Conservation (phyloP, 768 basidiomycete species). For the Podaxis rugospora region DNA sequence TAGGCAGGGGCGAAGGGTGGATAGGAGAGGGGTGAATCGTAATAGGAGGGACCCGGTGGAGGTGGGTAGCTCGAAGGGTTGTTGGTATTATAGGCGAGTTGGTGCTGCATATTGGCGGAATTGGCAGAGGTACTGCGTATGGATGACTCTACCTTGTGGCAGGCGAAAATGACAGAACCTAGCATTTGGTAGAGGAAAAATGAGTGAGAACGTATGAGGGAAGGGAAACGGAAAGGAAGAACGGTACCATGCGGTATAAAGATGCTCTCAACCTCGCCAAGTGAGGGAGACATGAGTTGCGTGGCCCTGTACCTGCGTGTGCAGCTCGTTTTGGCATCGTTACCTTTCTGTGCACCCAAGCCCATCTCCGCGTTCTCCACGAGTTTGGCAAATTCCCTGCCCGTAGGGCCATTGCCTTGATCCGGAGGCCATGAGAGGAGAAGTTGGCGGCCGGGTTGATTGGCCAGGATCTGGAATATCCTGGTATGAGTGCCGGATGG, state of each 20-base stretch:
- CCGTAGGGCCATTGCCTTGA: constrained; percentile 37
- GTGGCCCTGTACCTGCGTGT: constrained; percentile 78
- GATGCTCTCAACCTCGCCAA: constrained; percentile 75
- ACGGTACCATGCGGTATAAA: constrained; percentile 84
- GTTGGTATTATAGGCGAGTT: constrained; percentile 35
- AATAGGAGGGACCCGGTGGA: constrained; percentile 30
- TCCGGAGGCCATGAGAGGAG: constrained; percentile 80
- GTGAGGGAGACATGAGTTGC: constrained; percentile 55
- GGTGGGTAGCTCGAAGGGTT: constrained; percentile 26
- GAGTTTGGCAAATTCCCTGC: constrained; percentile 51
- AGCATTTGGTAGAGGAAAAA: constrained; percentile 20
- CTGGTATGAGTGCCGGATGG: constrained; percentile 43
- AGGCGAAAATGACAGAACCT: constrained; percentile 72
- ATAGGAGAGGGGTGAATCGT: constrained; percentile 39
- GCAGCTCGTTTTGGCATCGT: constrained; percentile 81
- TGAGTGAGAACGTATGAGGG: constrained; percentile 18
- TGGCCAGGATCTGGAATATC: constrained; percentile 77
- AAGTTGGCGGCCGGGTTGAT: constrained; percentile 50
- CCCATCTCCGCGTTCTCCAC: constrained; percentile 67
- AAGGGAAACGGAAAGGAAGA: constrained; percentile 21
- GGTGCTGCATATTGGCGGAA: constrained; percentile 36
- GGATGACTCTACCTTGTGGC: constrained; percentile 57
- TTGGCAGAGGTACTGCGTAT: constrained; percentile 36
- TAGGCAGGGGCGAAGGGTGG: constrained; percentile 35
- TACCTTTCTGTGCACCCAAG: constrained; percentile 41